Evolutionary conservation across 495 filamentous ascomycete genomes (phyloP).

Genomic region (Neurospora sp.): DNA sequence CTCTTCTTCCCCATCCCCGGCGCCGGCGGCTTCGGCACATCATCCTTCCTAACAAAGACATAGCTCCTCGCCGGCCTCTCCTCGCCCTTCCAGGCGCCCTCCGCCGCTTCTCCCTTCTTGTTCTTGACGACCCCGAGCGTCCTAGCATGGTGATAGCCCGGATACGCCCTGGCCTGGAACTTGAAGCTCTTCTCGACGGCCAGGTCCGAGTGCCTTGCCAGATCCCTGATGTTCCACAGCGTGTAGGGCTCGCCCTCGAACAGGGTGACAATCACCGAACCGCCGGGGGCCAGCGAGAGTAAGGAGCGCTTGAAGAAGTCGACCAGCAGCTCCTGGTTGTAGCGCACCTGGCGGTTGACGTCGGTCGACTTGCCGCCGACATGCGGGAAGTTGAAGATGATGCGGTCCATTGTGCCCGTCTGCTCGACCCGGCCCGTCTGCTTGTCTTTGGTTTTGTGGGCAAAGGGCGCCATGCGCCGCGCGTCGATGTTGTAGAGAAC

Average conservation of each 20-base stretch:
- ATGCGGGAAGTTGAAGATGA: constrained; percentile 96
- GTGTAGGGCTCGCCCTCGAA: constrained; percentile 93
- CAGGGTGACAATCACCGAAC: constrained; percentile 71
- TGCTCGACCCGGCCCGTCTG: neutral
- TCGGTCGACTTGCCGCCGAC: constrained; percentile 85
- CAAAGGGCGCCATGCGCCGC: constrained; percentile 49
- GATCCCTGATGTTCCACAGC: constrained; percentile 83
- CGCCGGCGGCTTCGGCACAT: constrained; percentile 13
- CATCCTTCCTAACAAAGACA: constrained; percentile 61
- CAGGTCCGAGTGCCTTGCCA: constrained; percentile 70
- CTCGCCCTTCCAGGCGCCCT: constrained; percentile 62
- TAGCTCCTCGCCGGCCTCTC: constrained; percentile 65
- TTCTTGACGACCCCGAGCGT: constrained; percentile 68
- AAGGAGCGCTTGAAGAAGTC: constrained; percentile 61
- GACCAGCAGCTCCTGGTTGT: constrained; percentile 84
- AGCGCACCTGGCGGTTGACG: constrained; percentile 84
- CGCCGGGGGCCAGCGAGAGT: constrained; percentile 32
- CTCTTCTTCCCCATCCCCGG: constrained; percentile 29
- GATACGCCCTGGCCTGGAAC: constrained; percentile 66
- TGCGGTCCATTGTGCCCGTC: constrained; percentile 52
- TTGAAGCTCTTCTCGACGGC: constrained; percentile 65
- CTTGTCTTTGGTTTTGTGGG: constrained; percentile 17
- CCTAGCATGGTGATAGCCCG: constrained; percentile 77
- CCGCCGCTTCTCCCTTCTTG: constrained; percentile 40
- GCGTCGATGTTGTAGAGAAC: constrained; percentile 69